Evolutionary conservation across 1,284 basidiomycete species (phyloP).

Genomic region (Xanthoconium separans): DNA sequence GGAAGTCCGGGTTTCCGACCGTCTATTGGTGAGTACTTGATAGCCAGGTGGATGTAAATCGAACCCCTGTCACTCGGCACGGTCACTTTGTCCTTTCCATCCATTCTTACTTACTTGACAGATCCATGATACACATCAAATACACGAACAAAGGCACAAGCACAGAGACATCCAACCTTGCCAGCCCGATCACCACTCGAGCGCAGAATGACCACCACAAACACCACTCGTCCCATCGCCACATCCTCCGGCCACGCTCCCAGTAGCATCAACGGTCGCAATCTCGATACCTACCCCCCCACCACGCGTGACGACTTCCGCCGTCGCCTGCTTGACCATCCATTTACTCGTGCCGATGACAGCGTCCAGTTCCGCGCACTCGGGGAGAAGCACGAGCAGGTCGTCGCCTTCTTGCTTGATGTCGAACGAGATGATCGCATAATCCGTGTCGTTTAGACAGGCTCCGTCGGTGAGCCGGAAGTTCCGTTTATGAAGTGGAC

Average conservation of each 20-base stretch:
- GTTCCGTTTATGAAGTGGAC: slow-evolving; percentile 75
- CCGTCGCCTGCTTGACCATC: slow-evolving; percentile 55
- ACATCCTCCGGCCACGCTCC: not conserved
- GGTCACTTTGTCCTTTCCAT: too few species aligned
- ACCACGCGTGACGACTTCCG: slow-evolving; percentile 44
- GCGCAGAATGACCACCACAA: slow-evolving; percentile 15
- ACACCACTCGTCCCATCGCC: not conserved
- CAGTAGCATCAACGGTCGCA: slow-evolving; percentile 21
- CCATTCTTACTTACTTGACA: too few species aligned
- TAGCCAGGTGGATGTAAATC: too few species aligned
- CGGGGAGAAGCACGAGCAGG: slow-evolving; percentile 57
- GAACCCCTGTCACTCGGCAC: too few species aligned
- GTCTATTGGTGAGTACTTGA: too few species aligned
- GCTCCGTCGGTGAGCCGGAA: slow-evolving; percentile 59
- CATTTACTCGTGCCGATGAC: slow-evolving; percentile 68
- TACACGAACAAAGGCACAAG: not conserved
- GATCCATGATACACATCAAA: not conserved
- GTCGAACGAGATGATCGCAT: slow-evolving; percentile 67
- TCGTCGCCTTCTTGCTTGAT: slow-evolving; percentile 48
- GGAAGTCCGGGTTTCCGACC: too few species aligned
- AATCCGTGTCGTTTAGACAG: slow-evolving; percentile 65
- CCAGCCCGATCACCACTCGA: slow-evolving; percentile 22
- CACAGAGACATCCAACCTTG: not conserved
- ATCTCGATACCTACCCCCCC: slow-evolving; percentile 47
- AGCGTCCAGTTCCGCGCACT: slow-evolving; percentile 57